A percentile compares a stretch with the other conserved stretches of the same genome.
These are phyloP conservation scores for Tilletia walkeri DNA, from an alignment of 1,284 basidiomycete genomes.

Conservation along the genomic window DNA sequence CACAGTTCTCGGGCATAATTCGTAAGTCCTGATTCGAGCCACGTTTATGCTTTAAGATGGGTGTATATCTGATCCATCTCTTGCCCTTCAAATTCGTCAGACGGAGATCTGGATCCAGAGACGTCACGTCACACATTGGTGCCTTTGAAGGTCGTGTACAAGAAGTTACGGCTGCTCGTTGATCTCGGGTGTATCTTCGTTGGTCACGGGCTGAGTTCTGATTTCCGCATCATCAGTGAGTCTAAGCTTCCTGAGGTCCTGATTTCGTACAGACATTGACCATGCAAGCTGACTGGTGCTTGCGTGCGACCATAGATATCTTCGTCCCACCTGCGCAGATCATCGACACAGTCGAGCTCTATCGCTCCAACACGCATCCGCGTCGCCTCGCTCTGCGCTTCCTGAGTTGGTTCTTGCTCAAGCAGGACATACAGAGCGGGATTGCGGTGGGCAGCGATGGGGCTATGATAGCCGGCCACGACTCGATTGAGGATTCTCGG, in stretches of 20 bases:
- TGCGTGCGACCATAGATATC: constrained; percentile 67
- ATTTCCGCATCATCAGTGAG: constrained; percentile 96
- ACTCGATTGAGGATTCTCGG: constrained; percentile 87
- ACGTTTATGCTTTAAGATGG: not conserved
- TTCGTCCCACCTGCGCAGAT: constrained; percentile 93
- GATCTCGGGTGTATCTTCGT: constrained; percentile 95
- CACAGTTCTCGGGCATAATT: constrained; percentile 92
- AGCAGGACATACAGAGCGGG: constrained; percentile 85
- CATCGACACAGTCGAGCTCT: constrained; percentile 93
- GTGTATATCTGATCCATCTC: too few relatives aligned
- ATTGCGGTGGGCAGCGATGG: constrained; percentile 46
- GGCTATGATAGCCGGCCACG: constrained; percentile 64
- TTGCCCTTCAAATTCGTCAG: constrained; percentile 57
- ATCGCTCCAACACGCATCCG: constrained; percentile 76
- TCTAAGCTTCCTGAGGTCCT: constrained; percentile 24
- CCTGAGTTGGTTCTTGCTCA: constrained; percentile 86
- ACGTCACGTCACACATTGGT: constrained; percentile 84
- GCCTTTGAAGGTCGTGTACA: constrained; percentile 92
- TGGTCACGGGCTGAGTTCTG: constrained; percentile 97
- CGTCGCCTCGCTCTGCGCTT: constrained; percentile 89
- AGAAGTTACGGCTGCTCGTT: constrained; percentile 90
- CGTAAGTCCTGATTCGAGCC: constrained; percentile 63
- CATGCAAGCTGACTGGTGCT: not conserved
- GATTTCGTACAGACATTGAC: too few relatives aligned
- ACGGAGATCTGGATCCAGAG: constrained; percentile 84